These are phyloP conservation scores for Aspergillus calidoustus DNA, from an alignment of 2,329 filamentous ascomycete genomes.

Conservation along the genomic window DNA sequence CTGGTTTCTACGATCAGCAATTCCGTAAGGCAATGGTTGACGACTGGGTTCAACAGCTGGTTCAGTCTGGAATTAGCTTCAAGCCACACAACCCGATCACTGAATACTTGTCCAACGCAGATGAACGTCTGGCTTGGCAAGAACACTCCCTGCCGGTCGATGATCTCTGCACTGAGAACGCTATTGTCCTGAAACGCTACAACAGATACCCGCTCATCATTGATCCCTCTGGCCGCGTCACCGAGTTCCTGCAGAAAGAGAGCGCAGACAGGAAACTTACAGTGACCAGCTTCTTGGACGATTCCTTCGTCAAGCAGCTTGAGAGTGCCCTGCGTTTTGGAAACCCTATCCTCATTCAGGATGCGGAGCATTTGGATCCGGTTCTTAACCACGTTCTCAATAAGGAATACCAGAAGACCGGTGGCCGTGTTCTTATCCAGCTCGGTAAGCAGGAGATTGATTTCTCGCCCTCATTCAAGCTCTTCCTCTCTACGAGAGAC, in stretches of 20 bases:
- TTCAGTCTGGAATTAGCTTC: conserved; percentile 88
- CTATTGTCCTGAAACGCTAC: conserved; percentile 95
- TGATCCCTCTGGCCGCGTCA: conserved; percentile 91
- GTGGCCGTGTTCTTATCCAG: conserved; percentile 95
- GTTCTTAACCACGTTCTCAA: conserved; percentile 98
- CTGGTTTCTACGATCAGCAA: conserved; percentile 95
- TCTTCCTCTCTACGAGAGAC: conserved; percentile 93
- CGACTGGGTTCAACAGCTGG: conserved; percentile 93
- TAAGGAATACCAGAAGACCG: conserved; percentile 99
- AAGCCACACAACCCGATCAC: conserved; percentile 94
- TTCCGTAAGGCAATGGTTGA: conserved; percentile 98
- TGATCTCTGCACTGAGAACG: conserved; percentile 97
- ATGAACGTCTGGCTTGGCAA: conserved; percentile 94
- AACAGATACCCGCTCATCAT: conserved; percentile 98
- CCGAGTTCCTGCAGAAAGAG: conserved; percentile 93
- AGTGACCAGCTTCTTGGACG: conserved; percentile 96
- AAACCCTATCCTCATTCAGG: conserved; percentile 97
- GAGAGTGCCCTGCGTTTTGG: conserved; percentile 97
- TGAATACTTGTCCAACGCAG: conserved; percentile 94
- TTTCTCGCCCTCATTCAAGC: conserved; percentile 94
- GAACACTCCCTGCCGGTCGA: conserved; percentile 91
- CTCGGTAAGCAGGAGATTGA: conserved; percentile 99
- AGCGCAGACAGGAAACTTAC: conserved; percentile 92
- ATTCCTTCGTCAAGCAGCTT: conserved; percentile 96
- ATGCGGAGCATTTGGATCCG: conserved; percentile 95